Conservation (phyloP, 768 basidiomycete species). For the Kwoniella heveanensis region DNA sequence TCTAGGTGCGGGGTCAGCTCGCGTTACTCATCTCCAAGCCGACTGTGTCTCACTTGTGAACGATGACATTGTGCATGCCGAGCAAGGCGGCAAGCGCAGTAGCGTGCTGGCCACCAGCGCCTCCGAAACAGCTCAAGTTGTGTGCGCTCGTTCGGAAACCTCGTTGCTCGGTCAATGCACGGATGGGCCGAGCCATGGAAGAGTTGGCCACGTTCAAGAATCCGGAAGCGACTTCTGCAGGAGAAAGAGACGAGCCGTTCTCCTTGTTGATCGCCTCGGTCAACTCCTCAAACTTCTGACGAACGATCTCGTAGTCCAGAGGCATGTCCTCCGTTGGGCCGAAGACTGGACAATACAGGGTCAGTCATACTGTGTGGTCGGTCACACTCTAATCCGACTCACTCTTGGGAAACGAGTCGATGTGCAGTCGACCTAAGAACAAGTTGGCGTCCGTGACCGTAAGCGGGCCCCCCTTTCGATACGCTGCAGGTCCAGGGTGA, state of each 20-base stretch:
- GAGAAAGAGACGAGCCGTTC: slow-evolving; percentile 61
- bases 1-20: slow-evolving; percentile 3
- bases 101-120: slow-evolving; percentile 55
- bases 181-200: slow-evolving; percentile 68
- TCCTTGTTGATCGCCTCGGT: slow-evolving; percentile 71
- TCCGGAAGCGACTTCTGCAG: slow-evolving; percentile 89
- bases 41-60: slow-evolving; percentile 33
- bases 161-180: slow-evolving; percentile 77
- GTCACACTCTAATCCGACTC: neutral
- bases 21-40: too few species aligned
- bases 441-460: slow-evolving; percentile 52
- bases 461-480: slow-evolving; percentile 77
- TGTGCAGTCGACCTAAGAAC: slow-evolving; percentile 47
- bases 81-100: slow-evolving; percentile 44
- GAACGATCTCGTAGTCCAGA: slow-evolving; percentile 73
- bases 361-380: neutral
- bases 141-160: slow-evolving; percentile 82
- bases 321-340: slow-evolving; percentile 84
- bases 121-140: slow-evolving; percentile 56
- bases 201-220: slow-evolving; percentile 97
- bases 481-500: slow-evolving; percentile 78
- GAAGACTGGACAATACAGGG: slow-evolving; percentile 63
- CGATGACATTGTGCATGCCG: slow-evolving; percentile 38
- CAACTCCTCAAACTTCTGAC: slow-evolving; percentile 68
- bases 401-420: slow-evolving; percentile 68